Conservation (phyloP, 1,284 basidiomycete species). For the Boletellus dicymbophilus region DNA sequence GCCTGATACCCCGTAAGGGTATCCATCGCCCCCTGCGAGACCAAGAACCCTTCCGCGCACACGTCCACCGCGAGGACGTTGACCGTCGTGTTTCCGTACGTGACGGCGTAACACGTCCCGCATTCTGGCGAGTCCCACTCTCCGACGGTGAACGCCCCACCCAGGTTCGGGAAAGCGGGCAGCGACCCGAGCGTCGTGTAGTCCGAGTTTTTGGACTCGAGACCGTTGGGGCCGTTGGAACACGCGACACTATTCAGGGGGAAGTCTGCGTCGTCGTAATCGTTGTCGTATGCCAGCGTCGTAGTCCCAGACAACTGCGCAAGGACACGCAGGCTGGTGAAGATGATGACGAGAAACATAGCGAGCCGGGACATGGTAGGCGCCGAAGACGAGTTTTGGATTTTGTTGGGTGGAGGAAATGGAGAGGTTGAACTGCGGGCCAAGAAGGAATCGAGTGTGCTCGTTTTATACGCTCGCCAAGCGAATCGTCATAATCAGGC, state of each 20-base stretch:
- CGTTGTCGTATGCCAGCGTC: constrained; percentile 31
- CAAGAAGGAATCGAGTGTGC: too few species aligned
- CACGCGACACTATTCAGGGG: constrained; percentile 34
- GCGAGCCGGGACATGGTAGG: constrained; percentile 18
- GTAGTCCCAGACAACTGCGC: too few species aligned
- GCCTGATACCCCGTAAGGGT: constrained; percentile 30
- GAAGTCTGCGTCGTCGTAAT: constrained; percentile 28
- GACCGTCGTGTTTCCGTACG: constrained; percentile 26
- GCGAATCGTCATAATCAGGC: too few species aligned
- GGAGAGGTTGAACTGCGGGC: too few species aligned
- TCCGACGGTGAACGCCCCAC: constrained; percentile 31
- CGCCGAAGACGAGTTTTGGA: background rate
- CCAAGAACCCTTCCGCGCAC: constrained; percentile 33
- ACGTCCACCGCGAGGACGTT: constrained; percentile 35
- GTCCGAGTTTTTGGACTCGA: constrained; percentile 21
- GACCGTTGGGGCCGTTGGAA: constrained; percentile 34
- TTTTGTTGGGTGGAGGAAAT: too few species aligned
- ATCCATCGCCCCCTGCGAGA: constrained; percentile 37
- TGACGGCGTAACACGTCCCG: constrained; percentile 36
- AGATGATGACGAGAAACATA: constrained; percentile 7
- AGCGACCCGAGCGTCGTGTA: constrained; percentile 35
- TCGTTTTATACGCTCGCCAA: too few species aligned
- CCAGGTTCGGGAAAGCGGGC: constrained; percentile 34
- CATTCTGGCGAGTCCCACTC: constrained; percentile 33
- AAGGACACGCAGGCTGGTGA: constrained; percentile 8